A percentile compares a stretch with the other conserved stretches of the same genome.
phyloP scores from a whole-genome alignment of 1,139 yeast genomes.

The Candida tropicalis region DNA sequence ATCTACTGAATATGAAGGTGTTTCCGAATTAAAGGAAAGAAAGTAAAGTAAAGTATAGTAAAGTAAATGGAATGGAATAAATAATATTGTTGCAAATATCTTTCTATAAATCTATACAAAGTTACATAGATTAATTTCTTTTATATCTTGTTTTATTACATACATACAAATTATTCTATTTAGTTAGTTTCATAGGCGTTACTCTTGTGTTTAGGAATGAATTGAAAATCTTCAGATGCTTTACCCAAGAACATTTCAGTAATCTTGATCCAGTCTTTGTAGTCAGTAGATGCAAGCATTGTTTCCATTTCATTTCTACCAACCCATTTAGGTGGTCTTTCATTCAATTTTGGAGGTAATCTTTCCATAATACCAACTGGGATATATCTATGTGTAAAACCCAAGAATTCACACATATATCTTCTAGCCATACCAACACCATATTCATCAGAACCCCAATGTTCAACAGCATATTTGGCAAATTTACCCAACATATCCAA shows the following conservation, averaged over 20 bases:
- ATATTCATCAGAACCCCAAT: conserved; percentile 97
- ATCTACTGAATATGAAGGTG: conserved; percentile 59
- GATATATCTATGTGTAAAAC: conserved; percentile 91
- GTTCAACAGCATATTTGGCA: conserved; percentile 82
- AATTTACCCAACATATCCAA: conserved; percentile 70
- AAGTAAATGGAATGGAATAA: not conserved
- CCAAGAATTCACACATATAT: conserved; percentile 89
- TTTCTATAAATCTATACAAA: no score
- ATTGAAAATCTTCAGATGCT: conserved; percentile 71
- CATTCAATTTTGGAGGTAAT: conserved; percentile 86
- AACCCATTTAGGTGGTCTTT: conserved; percentile 90
- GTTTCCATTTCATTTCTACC: conserved; percentile 97
- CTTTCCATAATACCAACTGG: conserved; percentile 92
- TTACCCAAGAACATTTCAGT: conserved; percentile 97
- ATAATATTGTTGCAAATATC: not conserved
- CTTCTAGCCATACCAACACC: conserved; percentile 89
- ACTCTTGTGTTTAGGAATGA: conserved; percentile 93
- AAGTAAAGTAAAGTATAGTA: conserved; percentile 7
- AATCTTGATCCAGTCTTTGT: conserved; percentile 93
- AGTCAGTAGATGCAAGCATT: conserved; percentile 79
- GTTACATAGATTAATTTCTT: no score
- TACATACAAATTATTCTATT: not conserved
- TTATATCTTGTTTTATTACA: not conserved
- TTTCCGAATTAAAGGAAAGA: conserved; percentile 16
- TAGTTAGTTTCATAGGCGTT: conserved; percentile 57